A percentile compares a stretch with the other conserved stretches of the same genome.
These are phyloP conservation scores for Penicillium sp. DNA, from an alignment of 2,329 filamentous ascomycete genomes.

Conservation along the genomic window DNA sequence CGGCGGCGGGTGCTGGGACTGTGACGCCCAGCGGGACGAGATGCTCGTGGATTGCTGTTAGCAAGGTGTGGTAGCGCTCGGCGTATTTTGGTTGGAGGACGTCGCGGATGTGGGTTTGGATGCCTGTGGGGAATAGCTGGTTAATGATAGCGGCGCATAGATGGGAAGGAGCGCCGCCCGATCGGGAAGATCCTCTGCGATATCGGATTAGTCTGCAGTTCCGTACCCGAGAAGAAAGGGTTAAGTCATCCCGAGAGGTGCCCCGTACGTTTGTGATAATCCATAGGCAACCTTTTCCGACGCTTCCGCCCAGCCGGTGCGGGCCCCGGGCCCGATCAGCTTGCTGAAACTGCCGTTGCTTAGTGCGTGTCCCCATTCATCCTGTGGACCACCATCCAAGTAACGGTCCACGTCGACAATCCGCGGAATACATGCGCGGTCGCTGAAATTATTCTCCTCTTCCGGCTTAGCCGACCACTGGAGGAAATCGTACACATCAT, in stretches of 20 bases:
- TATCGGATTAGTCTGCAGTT: conserved; percentile 13
- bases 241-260: conserved; percentile 6
- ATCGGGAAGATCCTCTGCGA: conserved; percentile 54
- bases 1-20: conserved; percentile 30
- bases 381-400: conserved; percentile 58
- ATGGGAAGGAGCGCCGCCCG: conserved; percentile 61
- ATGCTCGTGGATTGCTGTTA: conserved; percentile 57
- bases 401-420: conserved; percentile 74
- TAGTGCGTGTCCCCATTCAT: conserved; percentile 73
- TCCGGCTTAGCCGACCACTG: conserved; percentile 62
- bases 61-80: conserved; percentile 54
- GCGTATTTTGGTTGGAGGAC: conserved; percentile 58
- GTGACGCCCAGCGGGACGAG: conserved; percentile 63
- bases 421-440: conserved; percentile 60
- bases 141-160: conserved; percentile 57
- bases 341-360: conserved; percentile 93
- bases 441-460: conserved; percentile 12
- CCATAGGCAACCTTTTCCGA: conserved; percentile 60
- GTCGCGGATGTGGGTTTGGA: conserved; percentile 54
- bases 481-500: conserved; percentile 93
- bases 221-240: neutral
- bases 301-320: conserved; percentile 86
- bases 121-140: conserved; percentile 52
- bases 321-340: conserved; percentile 73
- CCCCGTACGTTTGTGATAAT: conserved; percentile 56